phyloP scores from a whole-genome alignment of 2,329 filamentous ascomycete species.

The Claviceps arundinis region DNA sequence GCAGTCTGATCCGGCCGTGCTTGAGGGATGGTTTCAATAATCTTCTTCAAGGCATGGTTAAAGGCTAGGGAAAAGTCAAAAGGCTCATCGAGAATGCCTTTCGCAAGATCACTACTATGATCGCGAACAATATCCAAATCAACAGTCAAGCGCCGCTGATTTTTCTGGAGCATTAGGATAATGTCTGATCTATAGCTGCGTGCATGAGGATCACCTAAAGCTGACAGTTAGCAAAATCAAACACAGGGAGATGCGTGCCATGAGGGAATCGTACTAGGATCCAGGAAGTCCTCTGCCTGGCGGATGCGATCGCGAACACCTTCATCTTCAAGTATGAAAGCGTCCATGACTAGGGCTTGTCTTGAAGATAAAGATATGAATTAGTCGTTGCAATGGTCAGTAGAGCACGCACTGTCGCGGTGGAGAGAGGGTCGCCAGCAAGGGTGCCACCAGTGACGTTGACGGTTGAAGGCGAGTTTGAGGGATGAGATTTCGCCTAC shows the following conservation, averaged over 20 bases:
- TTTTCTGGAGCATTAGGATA: conserved; percentile 59
- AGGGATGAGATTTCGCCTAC: too few species aligned
- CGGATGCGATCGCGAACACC: conserved; percentile 72
- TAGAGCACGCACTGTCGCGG: too few species aligned
- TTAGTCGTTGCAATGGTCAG: too few species aligned
- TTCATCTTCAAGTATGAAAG: conserved; percentile 67
- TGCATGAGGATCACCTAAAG: conserved; percentile 36
- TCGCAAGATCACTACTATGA: conserved; percentile 71
- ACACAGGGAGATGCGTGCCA: background rate
- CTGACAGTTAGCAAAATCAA: background rate
- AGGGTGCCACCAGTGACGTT: too few species aligned
- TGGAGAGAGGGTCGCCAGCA: too few species aligned
- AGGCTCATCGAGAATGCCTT: conserved; percentile 65
- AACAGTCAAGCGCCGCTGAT: conserved; percentile 51
- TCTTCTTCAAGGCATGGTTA: conserved; percentile 77
- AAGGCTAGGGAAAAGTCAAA: conserved; percentile 86
- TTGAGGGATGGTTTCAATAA: conserved; percentile 67
- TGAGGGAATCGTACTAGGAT: conserved; percentile 56
- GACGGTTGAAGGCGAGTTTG: too few species aligned
- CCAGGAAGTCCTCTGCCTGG: conserved; percentile 81
- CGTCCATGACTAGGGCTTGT: conserved; percentile 44
- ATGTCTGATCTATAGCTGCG: conserved; percentile 84
- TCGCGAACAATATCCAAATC: conserved; percentile 84
- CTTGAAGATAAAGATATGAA: background rate
- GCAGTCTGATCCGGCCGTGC: conserved; percentile 62